Evolutionary conservation across 768 basidiomycete species (phyloP), one percentile per base, ranked within the genome.

Genomic region (Podaxis sp.): DNA sequence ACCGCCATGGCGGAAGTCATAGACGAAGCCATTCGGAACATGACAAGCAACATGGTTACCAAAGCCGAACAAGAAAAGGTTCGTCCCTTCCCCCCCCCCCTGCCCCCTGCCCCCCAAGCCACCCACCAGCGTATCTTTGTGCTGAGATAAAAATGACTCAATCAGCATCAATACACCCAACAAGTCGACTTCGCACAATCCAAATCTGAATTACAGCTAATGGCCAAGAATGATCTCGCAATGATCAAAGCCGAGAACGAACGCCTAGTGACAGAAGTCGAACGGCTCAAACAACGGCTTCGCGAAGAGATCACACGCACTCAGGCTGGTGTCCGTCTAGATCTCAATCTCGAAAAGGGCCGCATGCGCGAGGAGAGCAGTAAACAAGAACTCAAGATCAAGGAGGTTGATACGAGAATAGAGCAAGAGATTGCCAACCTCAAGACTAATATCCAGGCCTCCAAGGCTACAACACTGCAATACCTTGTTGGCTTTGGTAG

Each of bases 1-100:
- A 83, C 88, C 51, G 93, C 96, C 7, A 91, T 99, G 85, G 93
- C 94, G 12, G 94, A 95, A 68, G 96, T 98, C 64, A 94, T 99
- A 41, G 94, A 97, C 74, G 97, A 99, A 80, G 95, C 93, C 71
- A 89, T 98, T 43, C 84, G 90, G 64, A 96, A 95, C 70, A 95
- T 99, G 94, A 93, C 93, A 41, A 88, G 86, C 67, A 94, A 94
- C 68, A 91, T 98, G 89, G 96, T 98, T 63, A 94, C 93, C 4
- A 94, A 94, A 74, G 88, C 93, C 0, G 94, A 97, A 67, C 94
- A 97, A 72, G 96, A 98, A 76, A 98, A 98, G 86, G 96, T 91
- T 56, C 40, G 81, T 64, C 54, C 43, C 33, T 27, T 27, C 5
- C 27, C 27, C 4, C 25, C 25, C 27, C 24, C 2, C 37, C 15